A percentile compares a stretch with the other conserved stretches of the same genome.
Conservation (phyloP, 495 filamentous ascomycete species). For the Amorphotheca resinae region DNA sequence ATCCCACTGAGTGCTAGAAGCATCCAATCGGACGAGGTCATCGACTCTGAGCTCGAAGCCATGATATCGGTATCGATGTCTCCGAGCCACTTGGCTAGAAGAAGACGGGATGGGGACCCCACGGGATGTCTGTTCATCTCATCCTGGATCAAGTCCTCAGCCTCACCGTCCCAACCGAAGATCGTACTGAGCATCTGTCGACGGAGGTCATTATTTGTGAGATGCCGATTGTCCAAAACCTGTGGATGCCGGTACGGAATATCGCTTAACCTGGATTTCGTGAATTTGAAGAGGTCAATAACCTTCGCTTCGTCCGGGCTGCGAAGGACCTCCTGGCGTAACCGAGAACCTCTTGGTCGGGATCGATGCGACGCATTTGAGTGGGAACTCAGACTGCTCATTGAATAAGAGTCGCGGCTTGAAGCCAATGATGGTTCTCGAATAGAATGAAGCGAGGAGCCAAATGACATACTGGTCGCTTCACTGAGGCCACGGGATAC, state of each 20-base stretch:
- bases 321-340: slow-evolving; percentile 68
- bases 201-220: slow-evolving; percentile 76
- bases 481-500: slow-evolving; percentile 39
- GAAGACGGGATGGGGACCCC: slow-evolving; percentile 61
- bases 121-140: slow-evolving; percentile 66
- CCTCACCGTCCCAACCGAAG: slow-evolving; percentile 89
- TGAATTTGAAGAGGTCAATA: slow-evolving; percentile 58
- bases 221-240: slow-evolving; percentile 43
- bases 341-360: slow-evolving; percentile 49
- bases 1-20: slow-evolving; percentile 84
- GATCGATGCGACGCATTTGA: slow-evolving; percentile 54
- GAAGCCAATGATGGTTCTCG: slow-evolving; percentile 26
- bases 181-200: slow-evolving; percentile 87
- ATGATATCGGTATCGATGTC: slow-evolving; percentile 73
- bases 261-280: slow-evolving; percentile 57
- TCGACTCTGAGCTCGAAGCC: slow-evolving; percentile 64
- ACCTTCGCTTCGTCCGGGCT: slow-evolving; percentile 48
- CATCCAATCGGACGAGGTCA: slow-evolving; percentile 94
- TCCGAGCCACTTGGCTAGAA: slow-evolving; percentile 85
- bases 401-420: slow-evolving; percentile 45
- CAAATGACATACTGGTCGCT: slow-evolving; percentile 49
- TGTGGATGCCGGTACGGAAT: slow-evolving; percentile 62
- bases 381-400: slow-evolving; percentile 41
- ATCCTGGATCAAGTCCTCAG: slow-evolving; percentile 71
- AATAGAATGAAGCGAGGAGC: slow-evolving; percentile 38